Base-by-base conservation (phyloP, 2,329 filamentous ascomycete genomes). In the Botrytis fabae region DNA sequence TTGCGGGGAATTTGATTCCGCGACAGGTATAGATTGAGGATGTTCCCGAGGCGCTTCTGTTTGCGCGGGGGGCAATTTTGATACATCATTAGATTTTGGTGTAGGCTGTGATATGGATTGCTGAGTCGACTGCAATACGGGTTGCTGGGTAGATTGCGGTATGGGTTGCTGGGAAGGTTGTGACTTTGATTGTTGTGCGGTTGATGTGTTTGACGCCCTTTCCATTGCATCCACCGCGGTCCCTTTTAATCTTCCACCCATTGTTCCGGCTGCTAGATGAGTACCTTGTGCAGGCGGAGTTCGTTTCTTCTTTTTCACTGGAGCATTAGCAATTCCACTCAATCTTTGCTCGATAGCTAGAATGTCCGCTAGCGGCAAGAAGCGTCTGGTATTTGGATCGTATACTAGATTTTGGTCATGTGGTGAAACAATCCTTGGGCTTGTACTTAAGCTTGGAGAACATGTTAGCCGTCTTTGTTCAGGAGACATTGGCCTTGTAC, bases 371-470 rank as follows among this genome's bases (percentile, higher is more conserved):
- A 82, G 85, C 4, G 86, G 85, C 5, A 91, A 84, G 84, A 91
- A 89, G 74, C 89, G 86, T 76, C 89, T 85, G 25, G 90, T 90
- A 76, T 91, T 91, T n/a, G 89, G 85, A 75, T 91, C 89, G 77
- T 90, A 90, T 64, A 92, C 86, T 80, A 92, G 77, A 46, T 83
- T 80, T 75, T 85, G 85, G 82, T 60, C 83, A 79, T 76, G 76
- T 75, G 72, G 76, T 46, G 77, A 76, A 71, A 75, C 75, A 62
- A 79, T 77, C 70, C 72, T 76, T 73, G 78, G 74, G 74, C 76
- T 77, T 74, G 75, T 51, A 75, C 79, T 81, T 80, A 74, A 75
- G 63, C 71, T 73, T 65, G 76, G 73, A 59, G 74, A 74, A 78
- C 75, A 78, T 78, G 80, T 81, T 81, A 81, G 79, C 77, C 73